Evolutionary conservation across 2,329 filamentous ascomycete genomes (phyloP), one percentile per base, ranked within the genome.

Genomic region (Zymoseptoria passerinii): DNA sequence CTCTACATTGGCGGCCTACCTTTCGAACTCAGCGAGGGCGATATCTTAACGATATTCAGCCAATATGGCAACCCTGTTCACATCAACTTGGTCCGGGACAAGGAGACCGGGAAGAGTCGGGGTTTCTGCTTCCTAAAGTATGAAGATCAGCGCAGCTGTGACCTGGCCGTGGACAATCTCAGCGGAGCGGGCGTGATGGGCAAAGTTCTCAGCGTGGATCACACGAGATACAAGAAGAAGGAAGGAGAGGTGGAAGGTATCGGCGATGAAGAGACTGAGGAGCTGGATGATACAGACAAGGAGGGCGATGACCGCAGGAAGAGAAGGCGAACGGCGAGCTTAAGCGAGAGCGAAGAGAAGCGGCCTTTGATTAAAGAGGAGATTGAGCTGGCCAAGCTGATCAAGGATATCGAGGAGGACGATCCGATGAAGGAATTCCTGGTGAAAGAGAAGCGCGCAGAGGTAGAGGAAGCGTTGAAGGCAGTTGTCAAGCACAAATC

Each of bases 101-200:
- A 94, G 71, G 95, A 97, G 72, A 95, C 92, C 0, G 94, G 94
- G 61, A 96, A 96, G 75, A 95, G 89, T 61, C 88, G 88, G 65
- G 94, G 94, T 0, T 99, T 97, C 71, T 91, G 88, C 2, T 99
- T 95, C 81, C 81, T 99, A 59, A 99, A 99, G 72, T 99, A 97
- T 75, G 94, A 99, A 73, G 92, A 99, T 74, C 94, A 99, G 77
- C 83, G 92, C 66, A 96, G 92, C 75, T 95, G 90, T 62, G 92
- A 97, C 74, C 78, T 99, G 49, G 94, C 95, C 0, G 95, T 99
- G 8, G 94, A 99, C 75, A 99, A 99, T 72, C 77, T 99, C 4
- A 89, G 91, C 48, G 94, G 94, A 29, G 87, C 92, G 8, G 88
- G 85, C 28, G 85, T 99, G 18, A 80, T 89, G 71, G 92, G 91